Evolutionary conservation across 805 yeast species (phyloP).

Genomic region (Kluyveromyces aestuarii): DNA sequence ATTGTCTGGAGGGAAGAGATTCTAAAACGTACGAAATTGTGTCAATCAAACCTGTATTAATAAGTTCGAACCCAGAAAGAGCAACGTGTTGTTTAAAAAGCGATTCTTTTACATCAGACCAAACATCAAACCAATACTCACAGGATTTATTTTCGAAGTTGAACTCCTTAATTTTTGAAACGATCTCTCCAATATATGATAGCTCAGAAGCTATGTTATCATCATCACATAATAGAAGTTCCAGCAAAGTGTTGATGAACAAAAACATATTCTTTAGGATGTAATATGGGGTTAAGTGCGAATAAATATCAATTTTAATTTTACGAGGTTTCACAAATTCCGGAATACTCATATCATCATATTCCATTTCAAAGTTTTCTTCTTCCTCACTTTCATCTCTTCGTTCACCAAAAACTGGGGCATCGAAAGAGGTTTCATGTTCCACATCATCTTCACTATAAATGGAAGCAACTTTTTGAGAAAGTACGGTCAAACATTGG

Average conservation of each 20-base stretch:
- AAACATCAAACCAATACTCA: constrained; percentile 27
- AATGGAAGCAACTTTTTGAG: neutral
- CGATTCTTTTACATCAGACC: constrained; percentile 32
- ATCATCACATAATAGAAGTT: constrained; percentile 11
- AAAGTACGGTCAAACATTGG: constrained; percentile 7
- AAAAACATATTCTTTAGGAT: constrained; percentile 9
- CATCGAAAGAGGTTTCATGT: constrained; percentile 4
- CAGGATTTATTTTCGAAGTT: constrained; percentile 17
- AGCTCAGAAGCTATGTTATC: constrained; percentile 18
- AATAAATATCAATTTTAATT: constrained; percentile 16
- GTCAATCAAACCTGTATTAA: constrained; percentile 53
- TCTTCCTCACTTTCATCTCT: constrained; percentile 25
- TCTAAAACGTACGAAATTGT: constrained; percentile 15
- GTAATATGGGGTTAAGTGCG: constrained; percentile 6
- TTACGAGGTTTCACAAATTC: constrained; percentile 20
- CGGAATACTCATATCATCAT: constrained; percentile 27
- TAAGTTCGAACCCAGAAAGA: constrained; percentile 68
- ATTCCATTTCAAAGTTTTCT: constrained; percentile 20
- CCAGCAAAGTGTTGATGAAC: constrained; percentile 12
- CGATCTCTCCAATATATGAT: constrained; percentile 15
- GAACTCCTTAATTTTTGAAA: constrained; percentile 14
- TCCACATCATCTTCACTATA: constrained; percentile 8
- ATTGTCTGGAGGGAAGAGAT: constrained; percentile 18
- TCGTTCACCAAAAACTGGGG: constrained; percentile 9
- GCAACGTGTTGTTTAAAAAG: constrained; percentile 24